phyloP scores from a whole-genome alignment of 2,329 filamentous ascomycete species.

The Coleophoma crateriformis region DNA sequence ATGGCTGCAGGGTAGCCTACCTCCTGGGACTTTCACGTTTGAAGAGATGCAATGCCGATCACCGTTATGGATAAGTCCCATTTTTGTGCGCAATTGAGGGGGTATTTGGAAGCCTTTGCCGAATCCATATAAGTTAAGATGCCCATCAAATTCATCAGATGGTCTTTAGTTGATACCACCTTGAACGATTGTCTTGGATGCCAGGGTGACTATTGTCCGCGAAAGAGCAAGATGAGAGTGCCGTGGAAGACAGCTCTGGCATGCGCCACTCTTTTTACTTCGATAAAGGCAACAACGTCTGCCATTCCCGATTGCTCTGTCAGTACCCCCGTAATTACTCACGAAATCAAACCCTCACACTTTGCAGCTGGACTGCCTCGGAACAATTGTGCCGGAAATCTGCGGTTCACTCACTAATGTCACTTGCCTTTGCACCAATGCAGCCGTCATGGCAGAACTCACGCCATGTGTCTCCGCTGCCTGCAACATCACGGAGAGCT shows the following conservation, averaged over 20 bases:
- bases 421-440: slow-evolving; percentile 31
- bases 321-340: not conserved
- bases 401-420: slow-evolving; percentile 26
- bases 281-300: not conserved
- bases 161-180: too few relatives aligned
- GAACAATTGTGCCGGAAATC: slow-evolving; percentile 3
- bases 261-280: not conserved
- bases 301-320: not conserved
- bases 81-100: too few relatives aligned
- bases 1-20: too few relatives aligned
- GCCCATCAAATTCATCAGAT: too few relatives aligned
- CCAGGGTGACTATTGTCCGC: too few relatives aligned
- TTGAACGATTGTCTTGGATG: too few relatives aligned
- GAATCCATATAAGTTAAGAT: too few relatives aligned
- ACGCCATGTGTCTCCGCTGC: slow-evolving; percentile 25
- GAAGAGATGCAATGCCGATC: too few relatives aligned
- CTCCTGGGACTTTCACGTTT: too few relatives aligned
- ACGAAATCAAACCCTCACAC: not conserved
- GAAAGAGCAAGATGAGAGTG: not conserved
- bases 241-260: not conserved
- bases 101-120: too few relatives aligned
- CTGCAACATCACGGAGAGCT: slow-evolving; percentile 30
- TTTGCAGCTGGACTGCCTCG: not conserved
- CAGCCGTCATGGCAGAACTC: slow-evolving; percentile 23
- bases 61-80: too few relatives aligned